These are phyloP conservation scores for Podospora australis DNA, from an alignment of 495 filamentous ascomycete genomes.

Conservation along the genomic window DNA sequence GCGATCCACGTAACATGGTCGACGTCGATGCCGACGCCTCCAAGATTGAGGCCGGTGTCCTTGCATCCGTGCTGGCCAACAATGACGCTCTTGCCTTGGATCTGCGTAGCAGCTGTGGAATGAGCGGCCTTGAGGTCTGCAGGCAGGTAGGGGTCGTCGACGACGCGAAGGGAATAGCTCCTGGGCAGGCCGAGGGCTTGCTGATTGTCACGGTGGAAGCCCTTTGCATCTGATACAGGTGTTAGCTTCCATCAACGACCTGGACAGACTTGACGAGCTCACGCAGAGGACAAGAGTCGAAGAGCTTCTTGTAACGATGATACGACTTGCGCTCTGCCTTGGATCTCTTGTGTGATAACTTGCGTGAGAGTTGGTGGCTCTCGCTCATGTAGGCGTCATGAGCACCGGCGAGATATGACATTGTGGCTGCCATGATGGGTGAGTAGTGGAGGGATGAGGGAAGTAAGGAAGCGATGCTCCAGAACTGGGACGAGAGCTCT, in stretches of 20 bases:
- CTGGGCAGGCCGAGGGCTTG: background rate
- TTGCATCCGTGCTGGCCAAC: background rate
- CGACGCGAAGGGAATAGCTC: background rate
- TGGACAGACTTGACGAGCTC: no score
- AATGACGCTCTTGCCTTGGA: background rate
- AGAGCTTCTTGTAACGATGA: background rate
- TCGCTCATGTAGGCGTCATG: background rate
- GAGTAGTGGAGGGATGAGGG: no score
- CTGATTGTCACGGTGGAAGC: background rate
- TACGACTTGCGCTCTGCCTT: background rate
- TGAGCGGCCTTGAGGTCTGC: background rate
- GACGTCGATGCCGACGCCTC: background rate
- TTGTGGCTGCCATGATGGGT: background rate
- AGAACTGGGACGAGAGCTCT: no score
- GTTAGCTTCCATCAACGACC: no score
- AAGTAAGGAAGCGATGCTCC: no score
- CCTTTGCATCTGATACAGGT: background rate
- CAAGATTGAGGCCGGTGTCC: background rate
- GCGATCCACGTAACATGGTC: background rate
- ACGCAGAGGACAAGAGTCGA: background rate
- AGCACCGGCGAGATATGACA: background rate
- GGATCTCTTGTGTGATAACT: no score
- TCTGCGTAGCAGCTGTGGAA: background rate
- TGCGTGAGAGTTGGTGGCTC: no score
- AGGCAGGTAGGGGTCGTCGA: no score